These are phyloP conservation scores for Macrotyloma uniflorum DNA, from an alignment of 306 rosid species.

Conservation along the genomic window DNA sequence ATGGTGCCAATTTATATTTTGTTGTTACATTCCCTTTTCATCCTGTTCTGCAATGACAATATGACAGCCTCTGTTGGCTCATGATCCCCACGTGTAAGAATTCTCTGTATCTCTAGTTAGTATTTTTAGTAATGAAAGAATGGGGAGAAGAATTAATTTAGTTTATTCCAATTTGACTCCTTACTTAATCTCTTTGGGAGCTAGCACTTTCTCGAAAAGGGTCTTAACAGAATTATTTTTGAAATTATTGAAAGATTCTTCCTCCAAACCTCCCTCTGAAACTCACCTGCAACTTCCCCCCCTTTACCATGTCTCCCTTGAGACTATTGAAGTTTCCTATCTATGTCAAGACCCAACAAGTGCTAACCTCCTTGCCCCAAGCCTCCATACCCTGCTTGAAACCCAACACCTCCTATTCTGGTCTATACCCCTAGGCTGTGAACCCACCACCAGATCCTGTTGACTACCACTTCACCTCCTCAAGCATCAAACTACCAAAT, in stretches of 20 bases:
- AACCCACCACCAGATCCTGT: not conserved
- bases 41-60: not conserved
- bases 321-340: not conserved
- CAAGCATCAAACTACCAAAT: not conserved
- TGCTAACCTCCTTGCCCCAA: not conserved
- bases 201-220: not conserved
- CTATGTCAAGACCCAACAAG: not conserved
- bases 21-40: not conserved
- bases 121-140: not conserved
- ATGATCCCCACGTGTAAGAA: not conserved
- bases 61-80: not conserved
- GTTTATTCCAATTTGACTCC: not conserved
- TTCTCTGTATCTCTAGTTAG: not conserved
- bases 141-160: not conserved
- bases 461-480: not conserved
- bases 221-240: not conserved
- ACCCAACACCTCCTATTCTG: not conserved
- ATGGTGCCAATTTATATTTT: not conserved
- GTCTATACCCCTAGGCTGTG: not conserved
- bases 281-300: too few species aligned
- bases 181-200: not conserved
- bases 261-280: not conserved
- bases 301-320: too few species aligned
- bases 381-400: not conserved
- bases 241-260: not conserved